Base-by-base conservation (phyloP, 176 grass and related monocot species). In the Paspalum vaginatum region DNA sequence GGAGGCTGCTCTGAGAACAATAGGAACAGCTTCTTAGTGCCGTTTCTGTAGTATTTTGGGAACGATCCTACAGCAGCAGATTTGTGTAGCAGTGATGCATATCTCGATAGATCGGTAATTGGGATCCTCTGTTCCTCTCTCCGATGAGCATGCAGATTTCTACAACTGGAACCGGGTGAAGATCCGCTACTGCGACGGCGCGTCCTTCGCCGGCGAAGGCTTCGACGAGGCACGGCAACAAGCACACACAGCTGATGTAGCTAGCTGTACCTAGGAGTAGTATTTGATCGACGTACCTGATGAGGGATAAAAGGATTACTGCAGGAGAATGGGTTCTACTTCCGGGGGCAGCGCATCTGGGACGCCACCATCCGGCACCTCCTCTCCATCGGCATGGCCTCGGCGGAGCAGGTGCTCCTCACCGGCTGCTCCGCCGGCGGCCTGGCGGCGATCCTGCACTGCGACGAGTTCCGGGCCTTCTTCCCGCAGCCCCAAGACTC, bases 111-210 rank as follows among this genome's bases (percentile, higher is more conserved):
- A 32, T 32, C 32, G 3, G 32, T 32, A 32, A 32, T 3, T 32
- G 32, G 32, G 32, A 32, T 32, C n/a, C n/a, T n/a, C n/a, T n/a
- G n/a, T n/a, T n/a, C n/a, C n/a, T n/a, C n/a, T n/a, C n/a, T n/a
- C n/a, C n/a, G n/a, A n/a, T n/a, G n/a, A n/a, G n/a, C 32, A 32
- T 32, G 22, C 85, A 98, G 95, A 98, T 65, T 98, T 98, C 84
- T 91, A 93, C 87, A 91, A 85, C 79, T 98, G 95, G 95, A 98
- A 98, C 73, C 87, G 92, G 81, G 92, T 94, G 16, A 88, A 77
- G 61, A 85, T 98, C 18, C 78, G 92, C 11, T 98, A 98, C 85
- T 98, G 95, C 70, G 95, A 98, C 73, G 84, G 95, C 61, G 92
- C 64, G 20, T 98, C 95, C 8, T 98, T 98, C 62, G 78, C 84